These are phyloP conservation scores for Chaetomium globosum DNA, from an alignment of 2,329 filamentous ascomycete genomes.

Conservation along the genomic window DNA sequence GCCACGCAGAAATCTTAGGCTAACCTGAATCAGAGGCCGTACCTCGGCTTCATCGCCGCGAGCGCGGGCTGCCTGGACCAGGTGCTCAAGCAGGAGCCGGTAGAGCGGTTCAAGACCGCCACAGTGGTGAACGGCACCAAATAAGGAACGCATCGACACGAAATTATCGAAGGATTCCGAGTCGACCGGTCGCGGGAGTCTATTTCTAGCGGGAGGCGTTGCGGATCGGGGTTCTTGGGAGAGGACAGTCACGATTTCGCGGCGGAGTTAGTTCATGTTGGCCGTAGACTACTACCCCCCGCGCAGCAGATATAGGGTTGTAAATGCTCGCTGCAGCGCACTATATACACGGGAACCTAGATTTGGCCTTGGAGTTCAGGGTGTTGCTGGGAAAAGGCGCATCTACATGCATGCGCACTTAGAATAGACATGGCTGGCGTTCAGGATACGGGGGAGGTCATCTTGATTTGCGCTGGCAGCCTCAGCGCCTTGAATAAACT, in stretches of 20 bases:
- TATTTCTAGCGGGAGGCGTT: constrained; percentile 15
- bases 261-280: constrained; percentile 2
- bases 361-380: constrained; percentile 16
- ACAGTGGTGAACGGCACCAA: constrained; percentile 22
- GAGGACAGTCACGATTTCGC: not conserved
- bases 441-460: constrained; percentile 22
- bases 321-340: constrained; percentile 1
- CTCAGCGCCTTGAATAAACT: not conserved
- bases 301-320: constrained; percentile 8
- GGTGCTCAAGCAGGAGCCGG: constrained; percentile 38
- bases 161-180: not conserved
- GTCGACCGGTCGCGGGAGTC: not conserved
- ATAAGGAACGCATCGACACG: constrained; percentile 3
- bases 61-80: constrained; percentile 66
- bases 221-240: not conserved
- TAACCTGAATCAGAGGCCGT: constrained; percentile 54
- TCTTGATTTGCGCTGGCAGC: constrained; percentile 14
- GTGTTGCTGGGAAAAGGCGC: constrained; percentile 4
- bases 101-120: constrained; percentile 34
- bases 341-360: constrained; percentile 17
- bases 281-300: not conserved
- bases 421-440: constrained; percentile 25
- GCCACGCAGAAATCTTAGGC: constrained; percentile 42
- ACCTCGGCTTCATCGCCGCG: constrained; percentile 83
- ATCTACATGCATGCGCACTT: constrained; percentile 6